A percentile compares a stretch with the other conserved stretches of the same genome.
These are phyloP conservation scores for Sporothrix sp. DNA, from an alignment of 2,329 filamentous ascomycete genomes.

Conservation along the genomic window DNA sequence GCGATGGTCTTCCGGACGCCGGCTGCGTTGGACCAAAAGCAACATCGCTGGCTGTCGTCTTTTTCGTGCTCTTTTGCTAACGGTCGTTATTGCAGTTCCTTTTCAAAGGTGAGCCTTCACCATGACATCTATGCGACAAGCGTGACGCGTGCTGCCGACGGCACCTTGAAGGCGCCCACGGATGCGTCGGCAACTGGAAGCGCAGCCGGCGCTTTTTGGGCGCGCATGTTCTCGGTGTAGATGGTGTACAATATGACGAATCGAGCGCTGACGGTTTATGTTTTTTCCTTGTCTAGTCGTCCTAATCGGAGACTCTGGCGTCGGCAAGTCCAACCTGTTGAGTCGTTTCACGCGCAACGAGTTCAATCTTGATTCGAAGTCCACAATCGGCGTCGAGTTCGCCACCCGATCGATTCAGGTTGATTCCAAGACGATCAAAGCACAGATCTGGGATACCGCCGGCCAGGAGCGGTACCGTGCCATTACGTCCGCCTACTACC, in stretches of 20 bases:
- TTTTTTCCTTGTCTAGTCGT: conserved; percentile 58
- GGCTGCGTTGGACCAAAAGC: not conserved
- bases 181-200: not conserved
- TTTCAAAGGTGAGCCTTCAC: conserved; percentile 73
- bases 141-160: not conserved
- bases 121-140: not conserved
- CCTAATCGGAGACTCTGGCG: conserved; percentile 96
- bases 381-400: conserved; percentile 98
- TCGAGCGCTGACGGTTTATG: conserved; percentile 25
- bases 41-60: not conserved
- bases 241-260: too few species aligned
- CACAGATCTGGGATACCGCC: conserved; percentile 99
- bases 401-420: conserved; percentile 98
- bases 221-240: too few species aligned
- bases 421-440: conserved; percentile 99
- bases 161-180: not conserved
- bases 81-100: conserved; percentile 59
- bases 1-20: not conserved
- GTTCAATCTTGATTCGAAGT: conserved; percentile 99
- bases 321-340: conserved; percentile 99
- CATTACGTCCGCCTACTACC: conserved; percentile 98
- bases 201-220: too few species aligned
- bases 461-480: conserved; percentile 98
- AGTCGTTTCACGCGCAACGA: conserved; percentile 99
- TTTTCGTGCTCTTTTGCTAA: conserved; percentile 11